Percentiles rank a stretch among this genome's conserved stretches.
Conservation (phyloP, 169 alveolate species). For the Plasmodium coatneyi region DNA sequence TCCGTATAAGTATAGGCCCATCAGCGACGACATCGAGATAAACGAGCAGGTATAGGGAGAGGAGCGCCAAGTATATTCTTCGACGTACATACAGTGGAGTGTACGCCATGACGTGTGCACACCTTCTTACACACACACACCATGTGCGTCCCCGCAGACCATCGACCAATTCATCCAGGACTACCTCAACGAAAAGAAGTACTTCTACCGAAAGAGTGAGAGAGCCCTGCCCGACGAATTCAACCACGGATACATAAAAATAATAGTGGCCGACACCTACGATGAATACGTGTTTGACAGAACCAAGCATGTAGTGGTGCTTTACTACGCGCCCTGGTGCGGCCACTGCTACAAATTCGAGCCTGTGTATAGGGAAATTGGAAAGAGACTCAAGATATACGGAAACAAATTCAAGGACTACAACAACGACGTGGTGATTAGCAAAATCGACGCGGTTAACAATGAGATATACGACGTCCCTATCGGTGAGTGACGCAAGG, state of each 20-base stretch:
- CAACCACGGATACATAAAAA: slow-evolving; percentile 74
- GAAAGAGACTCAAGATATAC: slow-evolving; percentile 57
- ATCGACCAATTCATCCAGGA: slow-evolving; percentile 46
- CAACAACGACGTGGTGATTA: slow-evolving; percentile 41
- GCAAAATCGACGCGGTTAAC: slow-evolving; percentile 72
- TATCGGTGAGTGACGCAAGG: slow-evolving; percentile 12
- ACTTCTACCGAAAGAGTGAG: slow-evolving; percentile 69
- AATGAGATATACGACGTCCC: slow-evolving; percentile 55
- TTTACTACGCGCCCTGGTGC: slow-evolving; percentile 96
- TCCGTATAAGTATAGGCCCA: slow-evolving; percentile 59
- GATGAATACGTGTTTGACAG: slow-evolving; percentile 85
- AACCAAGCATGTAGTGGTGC: slow-evolving; percentile 87
- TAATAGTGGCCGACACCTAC: slow-evolving; percentile 83
- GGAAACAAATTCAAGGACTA: slow-evolving; percentile 15
- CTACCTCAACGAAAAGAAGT: slow-evolving; percentile 22
- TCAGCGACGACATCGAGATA: slow-evolving; percentile 50
- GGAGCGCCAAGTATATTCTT: neutral
- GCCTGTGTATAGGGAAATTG: slow-evolving; percentile 90
- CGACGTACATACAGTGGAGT: neutral
- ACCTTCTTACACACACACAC: neutral
- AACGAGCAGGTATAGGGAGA: slow-evolving; percentile 36
- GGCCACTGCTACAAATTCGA: slow-evolving; percentile 95
- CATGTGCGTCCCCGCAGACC: neutral
- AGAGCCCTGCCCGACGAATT: slow-evolving; percentile 55
- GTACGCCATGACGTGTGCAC: too few species aligned